Conservation (phyloP, 805 yeast species). For the Middelhovenomyces tepae region DNA sequence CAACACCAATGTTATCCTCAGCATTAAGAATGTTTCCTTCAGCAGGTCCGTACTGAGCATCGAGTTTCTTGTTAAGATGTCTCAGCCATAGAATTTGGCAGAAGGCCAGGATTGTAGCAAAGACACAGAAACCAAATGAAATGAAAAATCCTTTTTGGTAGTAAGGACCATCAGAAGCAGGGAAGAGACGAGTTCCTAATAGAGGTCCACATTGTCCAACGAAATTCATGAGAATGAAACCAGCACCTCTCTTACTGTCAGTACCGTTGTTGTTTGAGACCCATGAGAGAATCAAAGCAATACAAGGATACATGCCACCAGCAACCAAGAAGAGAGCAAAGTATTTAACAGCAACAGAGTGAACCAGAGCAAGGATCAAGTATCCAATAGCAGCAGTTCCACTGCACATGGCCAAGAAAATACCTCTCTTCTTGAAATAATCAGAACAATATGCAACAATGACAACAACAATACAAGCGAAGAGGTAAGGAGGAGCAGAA, state of each 20-base stretch:
- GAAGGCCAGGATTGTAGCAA: constrained; percentile 3
- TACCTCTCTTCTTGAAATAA: constrained; percentile 19
- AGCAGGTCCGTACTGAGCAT: constrained; percentile 14
- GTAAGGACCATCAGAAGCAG: constrained; percentile 6
- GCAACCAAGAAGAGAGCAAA: constrained; percentile 20
- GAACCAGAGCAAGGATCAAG: constrained; percentile 19
- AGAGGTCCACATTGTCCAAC: constrained; percentile 20
- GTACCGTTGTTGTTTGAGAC: constrained; percentile 23
- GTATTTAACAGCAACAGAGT: constrained; percentile 18
- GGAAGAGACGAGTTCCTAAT: constrained; percentile 17
- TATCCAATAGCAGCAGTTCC: constrained; percentile 15
- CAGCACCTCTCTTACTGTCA: constrained; percentile 20
- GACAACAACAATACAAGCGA: constrained; percentile 34
- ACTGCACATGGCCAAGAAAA: constrained; percentile 8
- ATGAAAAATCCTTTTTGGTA: constrained; percentile 10
- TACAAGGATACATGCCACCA: constrained; percentile 18
- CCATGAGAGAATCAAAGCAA: constrained; percentile 20
- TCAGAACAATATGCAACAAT: constrained; percentile 39
- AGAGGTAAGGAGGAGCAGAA: constrained; percentile 35
- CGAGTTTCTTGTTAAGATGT: constrained; percentile 13
- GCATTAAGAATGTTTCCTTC: no score
- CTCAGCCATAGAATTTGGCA: constrained; percentile 7
- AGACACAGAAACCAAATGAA: constrained; percentile 5
- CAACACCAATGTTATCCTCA: no score
- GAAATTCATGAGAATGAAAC: constrained; percentile 16